These are phyloP conservation scores for Blastocystis sp. DNA, from an alignment of 352 stramenopile genomes.

Conservation along the genomic window DNA sequence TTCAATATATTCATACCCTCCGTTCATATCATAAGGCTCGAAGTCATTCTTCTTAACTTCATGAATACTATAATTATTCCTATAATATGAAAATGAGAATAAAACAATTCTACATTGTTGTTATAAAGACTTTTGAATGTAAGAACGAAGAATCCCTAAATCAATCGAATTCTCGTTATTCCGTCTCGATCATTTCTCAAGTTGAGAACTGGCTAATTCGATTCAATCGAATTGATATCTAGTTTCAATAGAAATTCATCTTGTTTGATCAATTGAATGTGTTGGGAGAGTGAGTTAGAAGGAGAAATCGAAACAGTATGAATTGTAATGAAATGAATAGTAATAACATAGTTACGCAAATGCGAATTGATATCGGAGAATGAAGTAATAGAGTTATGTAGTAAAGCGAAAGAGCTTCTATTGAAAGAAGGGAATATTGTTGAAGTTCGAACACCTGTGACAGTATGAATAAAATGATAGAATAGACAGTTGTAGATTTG, in stretches of 20 bases:
- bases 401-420: conserved; percentile 93
- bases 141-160: background rate
- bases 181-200: background rate
- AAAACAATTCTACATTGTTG: background rate
- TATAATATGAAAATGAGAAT: background rate
- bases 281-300: conserved; percentile 72
- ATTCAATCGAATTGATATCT: no score
- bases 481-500: conserved; percentile 77
- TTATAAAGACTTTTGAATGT: background rate
- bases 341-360: conserved; percentile 67
- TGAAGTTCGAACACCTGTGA: conserved; percentile 92
- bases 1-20: conserved; percentile 53
- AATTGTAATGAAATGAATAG: background rate
- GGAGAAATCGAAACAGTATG: conserved; percentile 78
- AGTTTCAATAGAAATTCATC: background rate
- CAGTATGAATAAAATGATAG: conserved; percentile 72
- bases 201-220: background rate
- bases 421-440: conserved; percentile 99
- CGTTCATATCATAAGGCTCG: conserved; percentile 65
- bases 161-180: background rate
- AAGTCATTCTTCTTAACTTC: conserved; percentile 49
- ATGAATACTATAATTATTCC: background rate
- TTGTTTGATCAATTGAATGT: background rate
- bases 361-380: conserved; percentile 96
- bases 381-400: conserved; percentile 92